Percentiles rank a stretch among this genome's conserved stretches.
Evolutionary conservation across 1,284 basidiomycete genomes (phyloP).

Genomic region (Cryptococcus neoformans): DNA sequence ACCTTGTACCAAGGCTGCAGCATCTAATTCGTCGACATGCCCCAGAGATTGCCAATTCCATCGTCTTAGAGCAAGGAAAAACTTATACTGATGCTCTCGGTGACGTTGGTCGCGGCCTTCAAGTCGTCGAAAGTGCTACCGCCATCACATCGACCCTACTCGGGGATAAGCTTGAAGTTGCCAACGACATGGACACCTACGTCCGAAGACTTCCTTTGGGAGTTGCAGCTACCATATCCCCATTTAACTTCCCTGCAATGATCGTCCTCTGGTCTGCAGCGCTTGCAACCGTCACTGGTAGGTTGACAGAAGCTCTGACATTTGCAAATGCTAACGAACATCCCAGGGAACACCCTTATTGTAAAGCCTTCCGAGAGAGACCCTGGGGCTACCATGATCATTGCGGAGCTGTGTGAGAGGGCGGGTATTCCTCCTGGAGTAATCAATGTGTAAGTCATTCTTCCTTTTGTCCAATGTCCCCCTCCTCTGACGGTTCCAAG

Average conservation of each 20-base stretch:
- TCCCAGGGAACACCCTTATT: conserved; percentile 87
- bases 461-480: neutral
- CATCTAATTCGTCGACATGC: conserved; percentile 70
- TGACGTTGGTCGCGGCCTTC: conserved; percentile 83
- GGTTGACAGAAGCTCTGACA: neutral
- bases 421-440: conserved; percentile 69
- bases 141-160: conserved; percentile 79
- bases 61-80: conserved; percentile 87
- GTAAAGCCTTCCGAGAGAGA: conserved; percentile 96
- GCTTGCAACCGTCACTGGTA: conserved; percentile 49
- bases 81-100: conserved; percentile 88
- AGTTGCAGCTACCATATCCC: conserved; percentile 63
- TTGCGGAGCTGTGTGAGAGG: conserved; percentile 85
- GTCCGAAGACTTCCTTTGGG: conserved; percentile 53
- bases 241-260: conserved; percentile 88
- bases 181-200: conserved; percentile 94
- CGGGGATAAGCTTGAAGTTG: conserved; percentile 90
- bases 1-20: conserved; percentile 60
- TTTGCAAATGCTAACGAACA: conserved; percentile 43
- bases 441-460: conserved; percentile 59
- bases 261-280: conserved; percentile 96
- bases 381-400: conserved; percentile 95
- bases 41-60: conserved; percentile 56
- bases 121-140: conserved; percentile 88
- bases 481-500: conserved; percentile 39